Conservation (phyloP, 1,284 basidiomycete species). For the Boletus hoseneyae region DNA sequence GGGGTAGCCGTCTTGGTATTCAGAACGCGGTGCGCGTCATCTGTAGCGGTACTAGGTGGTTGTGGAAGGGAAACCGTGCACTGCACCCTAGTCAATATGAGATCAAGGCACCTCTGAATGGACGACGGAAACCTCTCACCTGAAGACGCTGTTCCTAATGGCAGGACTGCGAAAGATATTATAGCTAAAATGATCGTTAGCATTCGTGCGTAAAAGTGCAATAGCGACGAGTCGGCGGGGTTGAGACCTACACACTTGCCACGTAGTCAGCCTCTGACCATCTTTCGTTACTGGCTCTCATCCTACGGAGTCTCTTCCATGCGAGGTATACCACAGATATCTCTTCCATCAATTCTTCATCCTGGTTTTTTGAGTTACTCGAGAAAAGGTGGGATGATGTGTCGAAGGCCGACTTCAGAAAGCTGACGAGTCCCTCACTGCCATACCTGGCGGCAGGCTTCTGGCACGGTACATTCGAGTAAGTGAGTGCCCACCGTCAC, state of each 20-base stretch:
- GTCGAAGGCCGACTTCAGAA: conserved; percentile 39
- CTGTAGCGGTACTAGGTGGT: conserved; percentile 34
- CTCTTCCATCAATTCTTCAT: conserved; percentile 36
- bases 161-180: conserved; percentile 47
- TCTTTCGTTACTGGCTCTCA: conserved; percentile 43
- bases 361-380: conserved; percentile 16
- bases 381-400: conserved; percentile 43
- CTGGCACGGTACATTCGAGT: conserved; percentile 3
- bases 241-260: conserved; percentile 45
- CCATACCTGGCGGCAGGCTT: conserved; percentile 12
- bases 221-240: neutral
- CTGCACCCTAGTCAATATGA: conserved; percentile 39
- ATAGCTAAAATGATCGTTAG: conserved; percentile 36
- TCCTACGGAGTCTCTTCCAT: conserved; percentile 42
- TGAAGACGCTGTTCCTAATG: conserved; percentile 38
- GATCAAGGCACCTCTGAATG: neutral
- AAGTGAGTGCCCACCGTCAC: neutral
- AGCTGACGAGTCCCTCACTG: conserved; percentile 36
- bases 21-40: conserved; percentile 39
- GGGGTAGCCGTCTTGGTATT: conserved; percentile 45
- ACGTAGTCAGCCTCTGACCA: conserved; percentile 56
- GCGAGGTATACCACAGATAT: conserved; percentile 41
- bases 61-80: conserved; percentile 49
- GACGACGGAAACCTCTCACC: conserved; percentile 31
- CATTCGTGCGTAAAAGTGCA: neutral